Evolutionary conservation across 2,329 filamentous ascomycete genomes (phyloP).

Genomic region (Epichloe baconii): DNA sequence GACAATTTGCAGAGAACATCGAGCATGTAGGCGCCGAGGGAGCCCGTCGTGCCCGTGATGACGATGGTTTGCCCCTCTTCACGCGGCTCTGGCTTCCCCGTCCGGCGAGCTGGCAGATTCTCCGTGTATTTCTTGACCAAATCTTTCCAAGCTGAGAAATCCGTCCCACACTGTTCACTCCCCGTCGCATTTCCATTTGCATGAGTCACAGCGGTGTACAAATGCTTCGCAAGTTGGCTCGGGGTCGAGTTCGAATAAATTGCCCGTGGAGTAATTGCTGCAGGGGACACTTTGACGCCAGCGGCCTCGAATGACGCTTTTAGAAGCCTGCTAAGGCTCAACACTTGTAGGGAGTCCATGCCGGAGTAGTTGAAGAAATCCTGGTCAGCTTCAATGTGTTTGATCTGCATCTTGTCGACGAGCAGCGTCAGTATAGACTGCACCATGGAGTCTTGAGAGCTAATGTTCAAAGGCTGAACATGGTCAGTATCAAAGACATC

Average conservation of each 20-base stretch:
- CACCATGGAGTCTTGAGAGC: conserved; percentile 11
- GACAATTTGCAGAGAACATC: conserved; percentile 17
- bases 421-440: conserved; percentile 13
- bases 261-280: conserved; percentile 10
- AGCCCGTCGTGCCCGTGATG: conserved; percentile 78
- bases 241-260: conserved; percentile 20
- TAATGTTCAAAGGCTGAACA: conserved; percentile 8
- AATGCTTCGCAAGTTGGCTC: conserved; percentile 11
- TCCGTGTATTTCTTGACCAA: conserved; percentile 18
- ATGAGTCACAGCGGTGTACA: conserved; percentile 1
- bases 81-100: conserved; percentile 12
- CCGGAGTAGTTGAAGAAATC: conserved; percentile 26
- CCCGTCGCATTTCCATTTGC: conserved; percentile 4
- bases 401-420: conserved; percentile 6
- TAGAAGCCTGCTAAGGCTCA: conserved; percentile 12
- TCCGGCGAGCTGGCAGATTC: conserved; percentile 11
- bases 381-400: conserved; percentile 11
- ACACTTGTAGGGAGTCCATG: conserved; percentile 27
- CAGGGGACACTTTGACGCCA: conserved; percentile 7
- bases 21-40: conserved; percentile 65
- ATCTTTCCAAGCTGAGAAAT: conserved; percentile 4
- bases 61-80: conserved; percentile 46
- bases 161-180: not conserved
- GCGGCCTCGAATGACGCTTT: conserved; percentile 9
- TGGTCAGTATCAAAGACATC: conserved; percentile 2